These are phyloP conservation scores for Talaromyces rugulosus DNA, from an alignment of 2,329 filamentous ascomycete genomes.

Conservation along the genomic window DNA sequence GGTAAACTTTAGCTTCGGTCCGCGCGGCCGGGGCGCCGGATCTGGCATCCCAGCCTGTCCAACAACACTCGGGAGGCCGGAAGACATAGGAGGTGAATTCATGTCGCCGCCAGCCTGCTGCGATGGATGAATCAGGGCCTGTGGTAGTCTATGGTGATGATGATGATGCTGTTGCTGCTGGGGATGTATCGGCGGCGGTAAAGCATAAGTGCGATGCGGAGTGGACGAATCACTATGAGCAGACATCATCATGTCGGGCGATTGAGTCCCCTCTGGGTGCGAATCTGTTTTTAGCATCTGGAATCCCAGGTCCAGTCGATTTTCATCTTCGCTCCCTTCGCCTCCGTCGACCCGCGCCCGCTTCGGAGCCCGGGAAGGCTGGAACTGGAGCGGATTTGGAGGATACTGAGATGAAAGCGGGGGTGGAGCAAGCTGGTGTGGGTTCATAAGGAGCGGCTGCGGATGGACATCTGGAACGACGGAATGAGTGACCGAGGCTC, in stretches of 20 bases:
- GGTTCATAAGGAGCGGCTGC: slow-evolving; percentile 27
- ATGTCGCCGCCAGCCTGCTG: slow-evolving; percentile 55
- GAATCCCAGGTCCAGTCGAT: slow-evolving; percentile 27
- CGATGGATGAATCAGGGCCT: slow-evolving; percentile 62
- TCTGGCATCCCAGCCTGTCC: slow-evolving; percentile 82
- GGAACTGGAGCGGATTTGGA: slow-evolving; percentile 28
- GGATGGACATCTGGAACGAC: slow-evolving; percentile 29
- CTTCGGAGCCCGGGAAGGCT: slow-evolving; percentile 30
- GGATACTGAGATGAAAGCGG: slow-evolving; percentile 33
- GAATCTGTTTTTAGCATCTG: slow-evolving; percentile 30
- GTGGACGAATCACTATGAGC: slow-evolving; percentile 28
- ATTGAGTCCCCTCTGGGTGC: slow-evolving; percentile 26
- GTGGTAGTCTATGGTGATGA: slow-evolving; percentile 80
- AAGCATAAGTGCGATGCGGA: slow-evolving; percentile 26
- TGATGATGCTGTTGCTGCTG: slow-evolving; percentile 21
- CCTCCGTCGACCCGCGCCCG: slow-evolving; percentile 30
- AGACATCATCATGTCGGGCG: slow-evolving; percentile 32
- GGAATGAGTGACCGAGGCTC: slow-evolving; percentile 26
- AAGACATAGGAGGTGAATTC: slow-evolving; percentile 41
- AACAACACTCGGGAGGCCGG: slow-evolving; percentile 75
- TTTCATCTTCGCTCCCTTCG: slow-evolving; percentile 23
- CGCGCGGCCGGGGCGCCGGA: slow-evolving; percentile 74
- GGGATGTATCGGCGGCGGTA: slow-evolving; percentile 40
- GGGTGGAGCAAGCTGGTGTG: slow-evolving; percentile 31
- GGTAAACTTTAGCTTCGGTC: slow-evolving; percentile 91